Base-by-base conservation (phyloP, 2,329 filamentous ascomycete species). In the Byssoonygena ceratinophila region DNA sequence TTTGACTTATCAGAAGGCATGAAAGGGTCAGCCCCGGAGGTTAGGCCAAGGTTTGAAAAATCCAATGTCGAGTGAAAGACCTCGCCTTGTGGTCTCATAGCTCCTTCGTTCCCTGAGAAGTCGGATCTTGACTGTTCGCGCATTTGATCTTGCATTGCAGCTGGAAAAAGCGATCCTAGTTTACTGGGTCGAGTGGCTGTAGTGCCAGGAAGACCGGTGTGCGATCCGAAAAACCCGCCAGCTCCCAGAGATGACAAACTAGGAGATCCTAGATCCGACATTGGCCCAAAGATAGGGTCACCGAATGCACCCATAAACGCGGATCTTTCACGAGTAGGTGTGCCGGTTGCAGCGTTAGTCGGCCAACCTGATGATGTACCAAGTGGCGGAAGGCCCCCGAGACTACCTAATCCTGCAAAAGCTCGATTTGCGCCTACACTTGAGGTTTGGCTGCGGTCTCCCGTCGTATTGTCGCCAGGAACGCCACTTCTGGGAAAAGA, bases 391-490 rank as follows among this genome's bases (percentile, higher is more conserved):
- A 85, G 70, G 34, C 70, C 69, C 50, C 74, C 71, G 9, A 78
- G 59, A 27, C 58, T 55, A n/a, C 75, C 71, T n/a, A 85, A 70
- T 39, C 74, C 76, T 51, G 79, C 76, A 54, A 85, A 94, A 8
- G 78, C 83, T 61, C 88, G 86, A 40, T 73, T 71, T 23, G 47
- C 51, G 22, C 87, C 86, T 16, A 84, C 85, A 63, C 90, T 95
- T 0, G 90, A 95, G 0, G 87, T 95, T 67, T 95, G 89, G 65
- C 90, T 96, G 18, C 91, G 84, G 65, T 97, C 91, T 59, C 89
- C 87, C 4, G 84, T 82, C 53, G 75, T 72, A 34, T 72, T 66
- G 57, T 78, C 78, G 55, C 79, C 78, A 53, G 69, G 73, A 59
- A 71, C 73, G 59, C 63, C 77, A 68, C 76, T 83, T 16, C 76